Conservation (phyloP, 345 rosid genomes). For the Eucalyptus lansdowneana region DNA sequence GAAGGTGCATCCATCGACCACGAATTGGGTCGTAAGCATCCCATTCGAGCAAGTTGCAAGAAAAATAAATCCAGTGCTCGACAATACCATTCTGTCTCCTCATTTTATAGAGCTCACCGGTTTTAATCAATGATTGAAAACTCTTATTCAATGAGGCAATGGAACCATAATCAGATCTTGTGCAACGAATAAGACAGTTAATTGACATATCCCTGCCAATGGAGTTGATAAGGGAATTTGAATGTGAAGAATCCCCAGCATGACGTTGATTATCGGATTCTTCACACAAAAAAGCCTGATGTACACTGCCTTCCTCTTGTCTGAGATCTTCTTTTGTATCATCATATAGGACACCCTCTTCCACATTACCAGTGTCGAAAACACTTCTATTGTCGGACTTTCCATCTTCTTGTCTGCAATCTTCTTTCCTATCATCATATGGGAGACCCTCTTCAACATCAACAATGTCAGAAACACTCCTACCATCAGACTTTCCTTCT, state of each 20-base stretch:
- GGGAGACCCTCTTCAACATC: background rate
- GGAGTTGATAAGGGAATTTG: slow-evolving; percentile 52
- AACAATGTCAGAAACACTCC: background rate
- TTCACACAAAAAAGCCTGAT: background rate
- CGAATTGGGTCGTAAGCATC: slow-evolving; percentile 27
- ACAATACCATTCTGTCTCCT: slow-evolving; percentile 11
- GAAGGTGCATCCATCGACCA: slow-evolving; percentile 33
- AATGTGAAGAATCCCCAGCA: slow-evolving; percentile 45
- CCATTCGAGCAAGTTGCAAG: slow-evolving; percentile 34
- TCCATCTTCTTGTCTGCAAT: background rate
- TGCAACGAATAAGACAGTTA: slow-evolving; percentile 55
- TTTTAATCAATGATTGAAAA: slow-evolving; percentile 10
- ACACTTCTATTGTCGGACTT: background rate
- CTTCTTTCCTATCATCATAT: background rate
- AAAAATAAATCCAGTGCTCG: slow-evolving; percentile 38
- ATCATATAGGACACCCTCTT: background rate
- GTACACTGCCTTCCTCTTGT: background rate
- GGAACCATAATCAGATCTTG: slow-evolving; percentile 39
- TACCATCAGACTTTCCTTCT: background rate
- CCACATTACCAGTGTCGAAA: background rate
- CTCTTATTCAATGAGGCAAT: slow-evolving; percentile 20
- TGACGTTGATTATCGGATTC: background rate
- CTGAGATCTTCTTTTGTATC: background rate
- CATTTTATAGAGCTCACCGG: slow-evolving; percentile 17
- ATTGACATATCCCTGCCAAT: slow-evolving; percentile 74